Conservation (phyloP, 495 filamentous ascomycete genomes). For the Aspergillus biplanus region DNA sequence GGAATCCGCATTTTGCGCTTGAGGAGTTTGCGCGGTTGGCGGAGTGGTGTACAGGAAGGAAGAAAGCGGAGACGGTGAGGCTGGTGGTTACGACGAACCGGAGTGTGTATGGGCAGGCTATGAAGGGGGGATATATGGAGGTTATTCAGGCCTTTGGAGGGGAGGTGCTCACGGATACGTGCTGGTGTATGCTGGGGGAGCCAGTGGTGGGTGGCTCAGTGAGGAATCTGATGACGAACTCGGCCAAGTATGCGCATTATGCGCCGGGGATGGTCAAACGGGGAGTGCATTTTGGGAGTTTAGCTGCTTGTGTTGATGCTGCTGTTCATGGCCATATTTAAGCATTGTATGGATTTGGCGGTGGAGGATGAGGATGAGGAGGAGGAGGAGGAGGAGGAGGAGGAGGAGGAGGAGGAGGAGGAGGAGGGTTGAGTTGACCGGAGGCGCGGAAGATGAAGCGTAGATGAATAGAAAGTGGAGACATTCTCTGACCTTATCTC, state of each 20-base stretch:
- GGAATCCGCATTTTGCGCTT: slow-evolving; percentile 39
- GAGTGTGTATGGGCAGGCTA: slow-evolving; percentile 23
- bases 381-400: no score
- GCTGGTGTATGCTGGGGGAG: slow-evolving; percentile 38
- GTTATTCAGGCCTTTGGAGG: slow-evolving; percentile 29
- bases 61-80: slow-evolving; percentile 8
- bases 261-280: slow-evolving; percentile 25
- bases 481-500: no score
- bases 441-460: no score
- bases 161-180: slow-evolving; percentile 35
- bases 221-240: slow-evolving; percentile 32
- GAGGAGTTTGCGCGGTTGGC: slow-evolving; percentile 26
- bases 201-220: slow-evolving; percentile 22
- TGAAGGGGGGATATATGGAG: slow-evolving; percentile 14
- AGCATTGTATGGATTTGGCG: no score
- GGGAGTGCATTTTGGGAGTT: slow-evolving; percentile 27
- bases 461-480: no score
- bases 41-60: slow-evolving; percentile 20
- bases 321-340: not conserved
- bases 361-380: no score
- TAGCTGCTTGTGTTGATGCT: slow-evolving; percentile 23
- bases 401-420: no score
- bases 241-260: slow-evolving; percentile 37
- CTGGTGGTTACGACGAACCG: slow-evolving; percentile 31
- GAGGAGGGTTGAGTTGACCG: no score